Evolutionary conservation across 139 green algal genomes (phyloP), one percentile per base, ranked within the genome.

Genomic region (Chlamydomonas urium): DNA sequence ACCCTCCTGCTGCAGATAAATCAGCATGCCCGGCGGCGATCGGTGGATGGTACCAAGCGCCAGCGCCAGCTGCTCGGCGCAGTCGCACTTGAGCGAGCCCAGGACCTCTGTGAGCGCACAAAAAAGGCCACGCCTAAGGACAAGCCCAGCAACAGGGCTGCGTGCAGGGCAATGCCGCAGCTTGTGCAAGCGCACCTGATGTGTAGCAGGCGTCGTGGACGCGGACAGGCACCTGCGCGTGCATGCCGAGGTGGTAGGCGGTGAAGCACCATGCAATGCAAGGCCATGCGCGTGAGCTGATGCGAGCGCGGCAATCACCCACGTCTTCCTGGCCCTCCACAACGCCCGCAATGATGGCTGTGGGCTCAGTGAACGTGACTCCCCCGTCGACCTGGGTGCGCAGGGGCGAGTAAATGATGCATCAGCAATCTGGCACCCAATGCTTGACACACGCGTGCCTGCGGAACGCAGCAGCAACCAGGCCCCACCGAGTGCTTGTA

Each of bases 141-240:
- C n/a, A n/a, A n/a, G n/a, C n/a, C n/a, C n/a, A n/a, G n/a, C n/a
- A n/a, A n/a, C n/a, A n/a, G n/a, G n/a, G n/a, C n/a, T n/a, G n/a
- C n/a, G n/a, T n/a, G n/a, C n/a, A n/a, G n/a, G n/a, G n/a, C n/a
- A n/a, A n/a, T n/a, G n/a, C n/a, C n/a, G n/a, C n/a, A n/a, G n/a
- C n/a, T n/a, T n/a, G n/a, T n/a, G n/a, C n/a, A n/a, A n/a, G 26
- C 79, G 28, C 36, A 90, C 89, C 89, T 75, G 86, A 93, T 4
- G 93, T 98, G 76, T 96, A 98, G 77, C 93, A 98, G 4, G 93
- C 93, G 66, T 98, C 93, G 69, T 98, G 93, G 19, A 98, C 93
- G 1, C 93, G 79, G 29, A 98, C 73, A 24, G 89, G 69, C 1
- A 98, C 85, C 86, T 95, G 77, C 74, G 59, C 59, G 56, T 14